Evolutionary conservation across 1,284 basidiomycete species (phyloP).

Genomic region (Phellopilus nigrolimitatus): DNA sequence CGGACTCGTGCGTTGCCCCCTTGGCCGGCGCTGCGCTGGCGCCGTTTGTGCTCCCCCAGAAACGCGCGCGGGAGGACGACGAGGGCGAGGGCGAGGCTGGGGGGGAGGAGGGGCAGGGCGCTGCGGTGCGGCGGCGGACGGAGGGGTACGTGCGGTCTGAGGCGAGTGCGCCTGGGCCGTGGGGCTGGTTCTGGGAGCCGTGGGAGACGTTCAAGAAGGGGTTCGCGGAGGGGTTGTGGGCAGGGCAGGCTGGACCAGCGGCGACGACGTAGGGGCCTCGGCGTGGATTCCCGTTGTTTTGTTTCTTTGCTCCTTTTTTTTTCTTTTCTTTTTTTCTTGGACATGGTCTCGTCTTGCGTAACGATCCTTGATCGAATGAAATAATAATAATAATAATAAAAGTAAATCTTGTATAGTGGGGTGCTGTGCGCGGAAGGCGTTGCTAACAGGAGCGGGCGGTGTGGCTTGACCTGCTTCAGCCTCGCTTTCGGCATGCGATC

Average conservation of each 20-base stretch:
- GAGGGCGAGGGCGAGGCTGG: conserved; percentile 13
- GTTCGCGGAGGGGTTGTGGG: conserved; percentile 17
- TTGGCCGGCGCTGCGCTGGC: neutral
- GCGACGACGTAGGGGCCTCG: neutral
- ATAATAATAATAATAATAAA: too few relatives aligned
- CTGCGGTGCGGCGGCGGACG: neutral
- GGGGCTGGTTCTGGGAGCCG: conserved; percentile 19
- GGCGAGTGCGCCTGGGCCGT: conserved; percentile 11
- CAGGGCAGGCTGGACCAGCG: conserved; percentile 1
- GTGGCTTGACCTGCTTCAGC: too few relatives aligned
- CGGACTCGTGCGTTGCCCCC: neutral
- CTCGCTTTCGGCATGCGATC: too few relatives aligned
- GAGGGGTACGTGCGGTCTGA: conserved; percentile 1
- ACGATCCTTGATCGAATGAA: neutral
- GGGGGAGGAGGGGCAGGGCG: conserved; percentile 4
- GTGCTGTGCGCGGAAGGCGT: too few relatives aligned
- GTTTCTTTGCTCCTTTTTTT: neutral
- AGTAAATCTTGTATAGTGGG: too few relatives aligned
- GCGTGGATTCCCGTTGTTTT: neutral
- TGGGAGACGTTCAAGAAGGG: conserved; percentile 20
- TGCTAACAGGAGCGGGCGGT: too few relatives aligned
- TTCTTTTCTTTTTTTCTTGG: neutral
- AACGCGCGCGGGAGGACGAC: conserved; percentile 11
- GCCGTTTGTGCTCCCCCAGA: conserved; percentile 2
- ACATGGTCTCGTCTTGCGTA: neutral